Base-by-base conservation (phyloP, 148 eudicot genomes). In the Rhododendron molle region DNA sequence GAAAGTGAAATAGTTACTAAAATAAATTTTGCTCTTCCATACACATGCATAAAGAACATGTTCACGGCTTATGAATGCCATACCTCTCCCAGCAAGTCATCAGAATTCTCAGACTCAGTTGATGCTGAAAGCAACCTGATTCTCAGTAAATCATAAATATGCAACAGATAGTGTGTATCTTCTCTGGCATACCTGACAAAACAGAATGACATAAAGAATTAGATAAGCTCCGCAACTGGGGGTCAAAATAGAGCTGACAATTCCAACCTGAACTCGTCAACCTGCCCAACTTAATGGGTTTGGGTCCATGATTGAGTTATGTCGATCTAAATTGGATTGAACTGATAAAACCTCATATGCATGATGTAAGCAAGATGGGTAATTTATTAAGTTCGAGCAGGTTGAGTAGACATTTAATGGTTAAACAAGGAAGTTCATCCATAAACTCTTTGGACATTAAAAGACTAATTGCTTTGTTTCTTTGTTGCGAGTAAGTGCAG, bases 161-260 rank as follows among this genome's bases (percentile, higher is more conserved):
- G 92, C 85, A 97, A 85, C 87, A 97, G 90, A 90, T 95, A 95
- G 87, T 97, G 99, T 58, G 99, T 97, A 85, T 97, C 99, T 85
- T 97, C 99, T 90, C 98, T 93, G 80, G 99, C 99, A 90, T 97
- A 97, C 88, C 98, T 96, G 91, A 83, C 52, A 85, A 82, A 40
- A 83, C n/a, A 62, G 56, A 76, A 47, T 82, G 18, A 34, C 44
- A 26, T 21, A 84, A 60, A 74, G 13, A 36, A 73, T 36, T 73
- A 80, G 38, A 74, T 30, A 82, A 56, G 20, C 40, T 54, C 28
- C 2, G 46, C 23, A 36, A 34, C 62, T 49, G 21, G 28, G 23
- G 60, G 69, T 50, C 10, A 76, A 54, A n/a, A 23, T 62, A 62
- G 71, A 62, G 11, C 4, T 26, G 32, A 67, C 32, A 67, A 11